Evolutionary conservation across 805 yeast genomes (phyloP), one percentile per base, ranked within the genome.

Genomic region (Cyberlindnera petersonii): DNA sequence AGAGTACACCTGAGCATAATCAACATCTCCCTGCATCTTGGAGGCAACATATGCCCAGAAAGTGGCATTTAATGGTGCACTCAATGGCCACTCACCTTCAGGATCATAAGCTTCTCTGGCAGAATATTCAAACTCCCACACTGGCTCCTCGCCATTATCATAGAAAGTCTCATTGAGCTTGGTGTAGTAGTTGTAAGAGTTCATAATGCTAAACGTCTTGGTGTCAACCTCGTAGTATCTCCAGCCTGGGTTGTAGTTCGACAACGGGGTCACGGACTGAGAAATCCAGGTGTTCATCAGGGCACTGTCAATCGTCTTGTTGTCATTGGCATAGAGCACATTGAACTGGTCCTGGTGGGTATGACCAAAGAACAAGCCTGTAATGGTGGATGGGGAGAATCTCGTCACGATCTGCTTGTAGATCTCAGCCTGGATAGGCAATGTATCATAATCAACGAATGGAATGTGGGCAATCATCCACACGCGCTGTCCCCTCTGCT

Each of bases 381-480:
- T 82, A 56, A 82, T 77, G 9, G 83, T 77, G 52, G 71, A 69
- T 15, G 85, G 86, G 23, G 82, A 74, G 57, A 80, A 82, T 58
- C 88, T 69, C 51, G 77, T 79, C 18, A 82, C 68, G 27, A 81
- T 74, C 45, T 74, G 73, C 23, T 69, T 63, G 45, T 79, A 74
- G 23, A 76, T 62, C 39, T 72, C 66, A 19, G 84, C 71, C 37
- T 75, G 81, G 27, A 77, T 64, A 10, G 88, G 87, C 33, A 82
- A 60, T 14, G 81, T 40, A 22, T 50, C 71, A 48, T 79, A 84
- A n/a, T 72, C 66, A 18, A 72, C 61, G 11, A 69, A 66, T 31
- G 89, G 86, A 39, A 82, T 75, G 56, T 82, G 88, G 16, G 83
- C 77, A 49, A 79, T 67, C 41, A 82, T 68, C 88, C 88, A 82